Evolutionary conservation across 257 asterid species (phyloP).

Genomic region (Ocimum tenuiflorum): DNA sequence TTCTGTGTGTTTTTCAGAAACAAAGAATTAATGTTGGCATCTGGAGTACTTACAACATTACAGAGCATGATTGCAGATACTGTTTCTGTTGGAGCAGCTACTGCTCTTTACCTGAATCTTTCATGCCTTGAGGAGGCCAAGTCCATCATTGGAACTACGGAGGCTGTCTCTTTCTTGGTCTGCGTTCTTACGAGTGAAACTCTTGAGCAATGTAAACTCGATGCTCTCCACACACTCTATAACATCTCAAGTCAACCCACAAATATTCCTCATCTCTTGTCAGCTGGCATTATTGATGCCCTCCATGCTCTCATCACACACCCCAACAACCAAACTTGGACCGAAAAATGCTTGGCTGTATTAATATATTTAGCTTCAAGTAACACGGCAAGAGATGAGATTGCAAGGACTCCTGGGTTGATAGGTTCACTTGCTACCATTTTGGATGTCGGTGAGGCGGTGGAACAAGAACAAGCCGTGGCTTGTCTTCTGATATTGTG

Average conservation of each 20-base stretch:
- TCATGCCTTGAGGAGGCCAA: conserved; percentile 92
- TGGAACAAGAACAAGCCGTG: conserved; percentile 91
- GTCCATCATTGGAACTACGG: conserved; percentile 60
- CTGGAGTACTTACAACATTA: conserved; percentile 65
- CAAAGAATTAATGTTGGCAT: conserved; percentile 79
- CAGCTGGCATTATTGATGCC: conserved; percentile 63
- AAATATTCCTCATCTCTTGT: conserved; percentile 62
- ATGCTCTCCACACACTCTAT: conserved; percentile 83
- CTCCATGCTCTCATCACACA: conserved; percentile 50
- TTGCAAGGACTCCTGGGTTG: conserved; percentile 44
- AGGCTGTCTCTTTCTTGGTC: conserved; percentile 73
- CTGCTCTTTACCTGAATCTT: conserved; percentile 89
- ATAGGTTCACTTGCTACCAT: conserved; percentile 51
- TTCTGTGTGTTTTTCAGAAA: conserved; percentile 57
- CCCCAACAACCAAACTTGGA: conserved; percentile 49
- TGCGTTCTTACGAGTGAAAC: conserved; percentile 48
- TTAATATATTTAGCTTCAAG: conserved; percentile 64
- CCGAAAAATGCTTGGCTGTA: conserved; percentile 84
- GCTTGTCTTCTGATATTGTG: conserved; percentile 75
- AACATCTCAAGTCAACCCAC: conserved; percentile 64
- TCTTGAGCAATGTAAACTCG: conserved; percentile 60
- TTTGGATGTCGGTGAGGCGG: conserved; percentile 66
- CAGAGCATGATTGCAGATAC: conserved; percentile 55
- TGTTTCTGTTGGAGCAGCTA: conserved; percentile 53
- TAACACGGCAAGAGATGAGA: conserved; percentile 57